Evolutionary conservation across 2,329 filamentous ascomycete species (phyloP).

Genomic region (Dothiorella sarmentorum): DNA sequence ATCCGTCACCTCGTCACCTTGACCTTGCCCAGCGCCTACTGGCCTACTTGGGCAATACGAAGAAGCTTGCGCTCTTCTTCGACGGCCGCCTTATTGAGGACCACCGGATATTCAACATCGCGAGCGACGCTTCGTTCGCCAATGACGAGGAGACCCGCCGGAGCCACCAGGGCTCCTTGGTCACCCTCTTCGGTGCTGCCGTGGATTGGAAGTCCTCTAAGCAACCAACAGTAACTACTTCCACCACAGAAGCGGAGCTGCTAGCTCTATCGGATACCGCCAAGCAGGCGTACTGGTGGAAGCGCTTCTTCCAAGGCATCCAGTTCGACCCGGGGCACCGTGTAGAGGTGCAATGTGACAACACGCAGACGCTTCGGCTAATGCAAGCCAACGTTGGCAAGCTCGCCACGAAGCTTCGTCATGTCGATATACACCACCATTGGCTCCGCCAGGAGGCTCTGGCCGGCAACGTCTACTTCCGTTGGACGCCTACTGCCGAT

Average conservation of each 20-base stretch:
- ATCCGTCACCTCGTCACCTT: constrained; percentile 20
- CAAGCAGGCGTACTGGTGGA: constrained; percentile 18
- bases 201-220: constrained; percentile 23
- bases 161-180: constrained; percentile 26
- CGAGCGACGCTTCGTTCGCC: constrained; percentile 22
- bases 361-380: no score
- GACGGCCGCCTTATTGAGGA: constrained; percentile 16
- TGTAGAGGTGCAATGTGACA: neutral
- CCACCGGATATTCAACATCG: constrained; percentile 12
- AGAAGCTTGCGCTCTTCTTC: constrained; percentile 12
- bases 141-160: constrained; percentile 21
- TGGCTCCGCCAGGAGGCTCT: no score
- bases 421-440: no score
- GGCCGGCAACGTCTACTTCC: no score
- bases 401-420: no score
- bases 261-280: constrained; percentile 19
- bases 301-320: constrained; percentile 20
- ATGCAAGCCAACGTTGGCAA: no score
- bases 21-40: constrained; percentile 20
- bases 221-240: constrained; percentile 23
- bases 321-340: constrained; percentile 14
- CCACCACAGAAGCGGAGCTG: constrained; percentile 24
- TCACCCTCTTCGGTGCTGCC: constrained; percentile 23
- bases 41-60: constrained; percentile 18
- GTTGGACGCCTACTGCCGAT: no score